Conservation (phyloP, 257 asterid species). For the Oldenlandia corymbosa region DNA sequence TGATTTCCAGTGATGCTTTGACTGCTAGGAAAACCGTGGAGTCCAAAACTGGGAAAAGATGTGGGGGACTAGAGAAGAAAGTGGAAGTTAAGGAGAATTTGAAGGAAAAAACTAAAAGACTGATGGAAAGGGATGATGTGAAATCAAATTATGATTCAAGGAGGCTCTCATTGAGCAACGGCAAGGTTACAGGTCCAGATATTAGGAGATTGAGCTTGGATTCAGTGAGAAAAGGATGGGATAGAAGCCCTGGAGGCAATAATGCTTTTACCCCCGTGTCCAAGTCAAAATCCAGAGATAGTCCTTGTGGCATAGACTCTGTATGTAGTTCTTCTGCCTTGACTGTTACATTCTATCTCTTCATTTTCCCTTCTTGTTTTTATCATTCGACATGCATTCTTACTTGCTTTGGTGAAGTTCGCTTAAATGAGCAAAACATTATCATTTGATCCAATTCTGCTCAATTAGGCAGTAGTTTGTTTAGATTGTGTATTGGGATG, state of each 20-base stretch:
- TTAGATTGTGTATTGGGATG: too few species aligned
- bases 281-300: slow-evolving; percentile 34
- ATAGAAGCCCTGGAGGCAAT: slow-evolving; percentile 36
- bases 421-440: not conserved
- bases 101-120: slow-evolving; percentile 8
- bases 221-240: slow-evolving; percentile 78
- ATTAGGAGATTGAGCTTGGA: slow-evolving; percentile 73
- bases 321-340: slow-evolving; percentile 7
- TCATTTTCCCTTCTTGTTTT: not conserved
- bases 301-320: slow-evolving; percentile 6
- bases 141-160: slow-evolving; percentile 37
- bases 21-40: slow-evolving; percentile 36
- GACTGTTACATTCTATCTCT: not conserved
- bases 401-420: not conserved
- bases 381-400: too few species aligned
- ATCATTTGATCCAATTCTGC: not conserved
- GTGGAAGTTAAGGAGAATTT: slow-evolving; percentile 22
- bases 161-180: slow-evolving; percentile 63
- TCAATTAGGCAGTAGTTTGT: not conserved
- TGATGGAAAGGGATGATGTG: slow-evolving; percentile 27
- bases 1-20: slow-evolving; percentile 79
- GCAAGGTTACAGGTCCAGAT: slow-evolving; percentile 40
- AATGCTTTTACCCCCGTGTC: slow-evolving; percentile 27
- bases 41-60: slow-evolving; percentile 37
- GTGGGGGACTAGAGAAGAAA: slow-evolving; percentile 37